These are phyloP conservation scores for Linnemannia zychae DNA, from an alignment of 192 early-diverging fungal species.

Conservation along the genomic window DNA sequence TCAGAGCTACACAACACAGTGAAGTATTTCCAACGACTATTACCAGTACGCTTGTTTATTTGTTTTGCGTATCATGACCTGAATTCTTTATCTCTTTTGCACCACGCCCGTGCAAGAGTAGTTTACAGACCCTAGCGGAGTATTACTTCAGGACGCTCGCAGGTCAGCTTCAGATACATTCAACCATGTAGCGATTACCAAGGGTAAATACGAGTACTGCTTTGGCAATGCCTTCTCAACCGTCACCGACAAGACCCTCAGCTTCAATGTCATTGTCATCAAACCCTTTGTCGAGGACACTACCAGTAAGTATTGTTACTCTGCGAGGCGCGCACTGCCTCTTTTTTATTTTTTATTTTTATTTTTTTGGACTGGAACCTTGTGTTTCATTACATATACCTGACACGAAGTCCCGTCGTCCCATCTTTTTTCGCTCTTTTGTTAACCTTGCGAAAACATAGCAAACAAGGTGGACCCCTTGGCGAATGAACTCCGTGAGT, in stretches of 20 bases:
- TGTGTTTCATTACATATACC: not conserved
- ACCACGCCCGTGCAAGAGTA: conserved; percentile 16
- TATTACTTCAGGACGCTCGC: conserved; percentile 44
- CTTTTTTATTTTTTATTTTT: no score
- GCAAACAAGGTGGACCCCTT: conserved; percentile 69
- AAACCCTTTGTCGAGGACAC: conserved; percentile 55
- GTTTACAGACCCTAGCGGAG: conserved; percentile 61
- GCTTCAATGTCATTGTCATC: conserved; percentile 70
- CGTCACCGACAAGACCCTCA: conserved; percentile 68
- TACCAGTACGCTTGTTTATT: no score
- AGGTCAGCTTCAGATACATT: conserved; percentile 59
- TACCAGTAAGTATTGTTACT: conserved; percentile 27
- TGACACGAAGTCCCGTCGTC: not conserved
- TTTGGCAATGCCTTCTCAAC: conserved; percentile 81
- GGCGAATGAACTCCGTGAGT: conserved; percentile 71
- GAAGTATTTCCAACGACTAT: no score
- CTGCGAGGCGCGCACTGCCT: no score
- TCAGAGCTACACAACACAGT: no score
- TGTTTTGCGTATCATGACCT: no score
- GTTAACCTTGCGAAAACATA: not conserved
- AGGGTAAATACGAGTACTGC: conserved; percentile 79
- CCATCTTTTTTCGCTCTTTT: no score
- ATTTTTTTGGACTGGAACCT: no score
- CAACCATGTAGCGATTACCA: conserved; percentile 55
- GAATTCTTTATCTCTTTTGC: not conserved